These are phyloP conservation scores for Solanum aculeatissimum DNA, from an alignment of 305 asterid species.

Conservation along the genomic window DNA sequence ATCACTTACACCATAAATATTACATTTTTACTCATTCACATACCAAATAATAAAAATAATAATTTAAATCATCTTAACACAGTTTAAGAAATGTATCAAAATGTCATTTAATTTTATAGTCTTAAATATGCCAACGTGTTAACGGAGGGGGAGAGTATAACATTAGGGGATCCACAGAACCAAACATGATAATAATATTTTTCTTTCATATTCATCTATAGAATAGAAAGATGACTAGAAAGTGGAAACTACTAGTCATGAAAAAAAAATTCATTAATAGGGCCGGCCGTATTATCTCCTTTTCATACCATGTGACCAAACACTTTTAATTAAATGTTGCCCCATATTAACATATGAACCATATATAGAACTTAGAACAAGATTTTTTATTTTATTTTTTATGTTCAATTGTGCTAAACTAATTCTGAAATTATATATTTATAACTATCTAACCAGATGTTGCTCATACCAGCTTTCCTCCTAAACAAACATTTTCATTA, in stretches of 20 bases:
- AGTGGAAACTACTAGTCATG: not conserved
- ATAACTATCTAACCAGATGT: too few relatives aligned
- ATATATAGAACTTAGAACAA: not conserved
- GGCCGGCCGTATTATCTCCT: not conserved
- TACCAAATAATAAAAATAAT: too few relatives aligned
- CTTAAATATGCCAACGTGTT: too few relatives aligned
- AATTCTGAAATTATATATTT: not conserved
- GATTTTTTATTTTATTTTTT: not conserved
- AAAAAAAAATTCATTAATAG: not conserved
- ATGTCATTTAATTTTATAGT: too few relatives aligned
- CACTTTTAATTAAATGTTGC: not conserved
- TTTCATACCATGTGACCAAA: not conserved
- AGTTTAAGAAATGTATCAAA: too few relatives aligned
- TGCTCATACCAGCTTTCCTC: too few relatives aligned
- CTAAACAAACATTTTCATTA: too few relatives aligned
- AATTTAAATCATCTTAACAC: too few relatives aligned
- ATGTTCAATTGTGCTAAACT: too few relatives aligned
- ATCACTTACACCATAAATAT: not conserved
- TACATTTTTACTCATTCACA: too few relatives aligned
- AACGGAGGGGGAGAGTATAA: not conserved
- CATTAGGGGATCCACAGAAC: not conserved
- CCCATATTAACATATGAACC: not conserved
- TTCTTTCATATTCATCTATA: not conserved
- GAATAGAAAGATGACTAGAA: not conserved
- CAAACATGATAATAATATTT: not conserved